These are phyloP conservation scores for Marasmius tenuissimus DNA, from an alignment of 1,284 basidiomycete species.

Conservation along the genomic window DNA sequence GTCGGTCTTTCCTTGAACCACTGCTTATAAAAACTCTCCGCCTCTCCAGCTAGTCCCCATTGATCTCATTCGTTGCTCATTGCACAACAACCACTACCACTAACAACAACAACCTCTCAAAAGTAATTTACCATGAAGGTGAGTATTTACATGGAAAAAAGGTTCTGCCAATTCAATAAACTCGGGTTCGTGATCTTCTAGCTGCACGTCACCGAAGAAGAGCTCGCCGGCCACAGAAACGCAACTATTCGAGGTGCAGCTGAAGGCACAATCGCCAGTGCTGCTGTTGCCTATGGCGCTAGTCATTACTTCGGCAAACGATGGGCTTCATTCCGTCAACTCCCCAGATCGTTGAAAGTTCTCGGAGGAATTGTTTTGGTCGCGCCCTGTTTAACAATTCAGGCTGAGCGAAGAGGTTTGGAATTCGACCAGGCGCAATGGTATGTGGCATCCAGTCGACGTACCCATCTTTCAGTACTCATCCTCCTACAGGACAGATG, in stretches of 20 bases:
- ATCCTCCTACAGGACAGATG: slow-evolving; percentile 51
- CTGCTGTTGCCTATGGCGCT: slow-evolving; percentile 51
- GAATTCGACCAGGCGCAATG: slow-evolving; percentile 73
- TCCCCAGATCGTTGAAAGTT: slow-evolving; percentile 76
- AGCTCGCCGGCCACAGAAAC: slow-evolving; percentile 50
- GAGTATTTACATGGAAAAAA: background rate
- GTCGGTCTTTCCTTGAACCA: too few relatives aligned
- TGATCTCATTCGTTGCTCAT: too few relatives aligned
- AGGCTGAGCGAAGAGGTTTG: slow-evolving; percentile 78
- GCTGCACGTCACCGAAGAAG: slow-evolving; percentile 41
- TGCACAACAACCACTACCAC: too few relatives aligned
- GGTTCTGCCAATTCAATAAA: background rate
- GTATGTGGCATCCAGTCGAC: slow-evolving; percentile 35
- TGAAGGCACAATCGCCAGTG: slow-evolving; percentile 59
- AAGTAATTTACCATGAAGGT: background rate
- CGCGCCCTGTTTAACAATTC: slow-evolving; percentile 71
- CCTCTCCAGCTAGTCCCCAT: too few relatives aligned
- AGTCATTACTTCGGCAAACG: slow-evolving; percentile 59
- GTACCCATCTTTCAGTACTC: background rate
- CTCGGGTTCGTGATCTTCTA: slow-evolving; percentile 18
- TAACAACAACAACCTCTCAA: too few relatives aligned
- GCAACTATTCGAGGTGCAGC: slow-evolving; percentile 62
- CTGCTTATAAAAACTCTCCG: too few relatives aligned
- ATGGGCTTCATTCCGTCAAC: slow-evolving; percentile 62
- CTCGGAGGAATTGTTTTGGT: slow-evolving; percentile 69